These are phyloP conservation scores for Jacaranda copaia DNA, from an alignment of 257 asterid species.

Conservation along the genomic window DNA sequence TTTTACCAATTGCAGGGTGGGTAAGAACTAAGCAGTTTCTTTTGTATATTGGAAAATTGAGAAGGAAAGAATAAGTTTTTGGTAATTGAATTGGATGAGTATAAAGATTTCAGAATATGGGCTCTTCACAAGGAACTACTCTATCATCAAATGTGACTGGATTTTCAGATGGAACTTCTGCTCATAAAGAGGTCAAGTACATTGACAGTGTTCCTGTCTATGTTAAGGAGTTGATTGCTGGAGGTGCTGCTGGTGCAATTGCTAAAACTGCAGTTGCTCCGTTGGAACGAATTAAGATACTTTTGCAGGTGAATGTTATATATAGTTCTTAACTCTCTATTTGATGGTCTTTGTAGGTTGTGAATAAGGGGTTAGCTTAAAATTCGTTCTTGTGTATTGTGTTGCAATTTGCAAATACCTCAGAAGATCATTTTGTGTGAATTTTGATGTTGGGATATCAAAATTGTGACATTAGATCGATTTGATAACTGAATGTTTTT, in stretches of 20 bases:
- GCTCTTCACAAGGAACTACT: conserved; percentile 76
- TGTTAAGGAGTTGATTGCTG: conserved; percentile 96
- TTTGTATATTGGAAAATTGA: conserved; percentile 5
- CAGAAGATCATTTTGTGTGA: background rate
- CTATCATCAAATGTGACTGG: conserved; percentile 69
- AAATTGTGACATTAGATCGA: conserved; percentile 1
- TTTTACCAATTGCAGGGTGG: conserved; percentile 83
- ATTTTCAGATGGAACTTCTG: conserved; percentile 63
- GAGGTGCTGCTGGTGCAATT: conserved; percentile 95
- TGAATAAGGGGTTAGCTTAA: background rate
- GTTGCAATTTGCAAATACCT: background rate
- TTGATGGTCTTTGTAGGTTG: conserved; percentile 18
- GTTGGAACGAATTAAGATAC: conserved; percentile 87
- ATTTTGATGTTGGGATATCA: conserved; percentile 18
- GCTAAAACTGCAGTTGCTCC: conserved; percentile 98
- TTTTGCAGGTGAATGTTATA: conserved; percentile 72
- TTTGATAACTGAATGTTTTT: background rate
- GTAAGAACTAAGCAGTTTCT: conserved; percentile 42
- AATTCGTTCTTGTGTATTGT: conserved; percentile 21
- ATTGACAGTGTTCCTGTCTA: conserved; percentile 76
- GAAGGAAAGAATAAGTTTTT: background rate
- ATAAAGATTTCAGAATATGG: conserved; percentile 54
- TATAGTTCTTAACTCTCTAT: background rate
- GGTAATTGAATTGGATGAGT: conserved; percentile 36
- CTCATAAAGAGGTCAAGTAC: conserved; percentile 53